These are phyloP conservation scores for Halophytophthora batemanensis DNA, from an alignment of 352 stramenopile species.

Conservation along the genomic window DNA sequence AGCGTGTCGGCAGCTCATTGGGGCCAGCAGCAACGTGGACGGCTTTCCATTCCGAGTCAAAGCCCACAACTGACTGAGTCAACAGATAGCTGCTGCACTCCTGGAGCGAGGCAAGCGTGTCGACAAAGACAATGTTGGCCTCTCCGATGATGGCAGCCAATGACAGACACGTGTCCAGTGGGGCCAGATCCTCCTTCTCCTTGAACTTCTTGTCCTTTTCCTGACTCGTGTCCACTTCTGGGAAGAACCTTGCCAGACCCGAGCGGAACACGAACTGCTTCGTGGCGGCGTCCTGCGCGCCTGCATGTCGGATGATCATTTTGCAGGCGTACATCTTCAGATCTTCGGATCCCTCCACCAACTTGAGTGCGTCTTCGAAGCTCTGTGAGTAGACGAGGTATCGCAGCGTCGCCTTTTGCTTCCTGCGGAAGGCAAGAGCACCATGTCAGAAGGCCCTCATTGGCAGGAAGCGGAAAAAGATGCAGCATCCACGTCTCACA, in stretches of 20 bases:
- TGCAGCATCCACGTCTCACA: no score
- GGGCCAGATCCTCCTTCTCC: constrained; percentile 40
- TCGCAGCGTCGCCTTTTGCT: constrained; percentile 42
- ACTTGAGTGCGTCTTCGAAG: constrained; percentile 51
- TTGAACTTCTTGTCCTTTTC: constrained; percentile 23
- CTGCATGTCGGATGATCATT: constrained; percentile 50
- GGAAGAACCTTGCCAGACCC: constrained; percentile 38
- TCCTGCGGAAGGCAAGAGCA: constrained; percentile 14
- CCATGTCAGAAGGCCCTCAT: no score
- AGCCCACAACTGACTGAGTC: constrained; percentile 47
- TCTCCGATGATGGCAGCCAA: constrained; percentile 38
- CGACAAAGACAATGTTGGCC: constrained; percentile 56
- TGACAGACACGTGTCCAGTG: constrained; percentile 43
- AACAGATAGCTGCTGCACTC: constrained; percentile 41
- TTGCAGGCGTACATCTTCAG: constrained; percentile 50
- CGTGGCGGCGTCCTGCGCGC: constrained; percentile 33
- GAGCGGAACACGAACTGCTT: constrained; percentile 53
- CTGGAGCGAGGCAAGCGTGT: constrained; percentile 33
- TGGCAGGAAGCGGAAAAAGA: no score
- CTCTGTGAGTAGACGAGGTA: constrained; percentile 64
- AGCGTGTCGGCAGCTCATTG: constrained; percentile 25
- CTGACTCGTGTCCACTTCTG: constrained; percentile 37
- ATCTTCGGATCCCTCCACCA: constrained; percentile 21
- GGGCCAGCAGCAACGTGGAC: constrained; percentile 24
- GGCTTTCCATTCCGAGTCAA: constrained; percentile 81